Conservation (phyloP, 768 basidiomycete species). For the Gloeostereum incarnatum region DNA sequence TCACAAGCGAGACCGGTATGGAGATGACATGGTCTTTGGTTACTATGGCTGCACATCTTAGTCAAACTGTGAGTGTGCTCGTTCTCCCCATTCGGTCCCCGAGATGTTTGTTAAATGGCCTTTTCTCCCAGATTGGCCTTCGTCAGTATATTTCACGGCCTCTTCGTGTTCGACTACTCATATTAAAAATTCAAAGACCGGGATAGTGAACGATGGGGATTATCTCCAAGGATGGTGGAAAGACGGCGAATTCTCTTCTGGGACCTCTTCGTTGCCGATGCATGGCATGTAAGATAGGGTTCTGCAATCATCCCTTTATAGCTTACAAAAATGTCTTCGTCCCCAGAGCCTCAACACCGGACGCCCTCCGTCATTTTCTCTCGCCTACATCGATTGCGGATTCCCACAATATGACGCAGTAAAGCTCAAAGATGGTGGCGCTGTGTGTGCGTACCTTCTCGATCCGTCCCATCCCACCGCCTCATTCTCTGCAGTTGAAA, state of each 20-base stretch:
- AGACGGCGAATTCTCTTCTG: constrained; percentile 65
- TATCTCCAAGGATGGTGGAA: constrained; percentile 54
- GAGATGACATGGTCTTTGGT: constrained; percentile 64
- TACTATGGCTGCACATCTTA: constrained; percentile 54
- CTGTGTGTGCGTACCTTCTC: constrained; percentile 6
- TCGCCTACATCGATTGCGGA: constrained; percentile 59
- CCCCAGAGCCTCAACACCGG: constrained; percentile 59
- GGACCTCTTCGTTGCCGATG: constrained; percentile 68
- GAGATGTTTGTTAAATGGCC: background rate
- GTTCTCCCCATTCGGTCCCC: background rate
- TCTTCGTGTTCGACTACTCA: no score
- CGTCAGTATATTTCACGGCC: constrained; percentile 35
- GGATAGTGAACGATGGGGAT: constrained; percentile 54
- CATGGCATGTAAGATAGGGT: constrained; percentile 41
- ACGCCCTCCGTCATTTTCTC: constrained; percentile 59
- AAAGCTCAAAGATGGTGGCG: constrained; percentile 16
- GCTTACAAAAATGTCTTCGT: background rate
- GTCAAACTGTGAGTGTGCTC: constrained; percentile 44
- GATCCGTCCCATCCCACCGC: constrained; percentile 3
- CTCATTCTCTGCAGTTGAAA: constrained; percentile 30
- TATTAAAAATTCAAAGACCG: constrained; percentile 46
- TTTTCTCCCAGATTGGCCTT: constrained; percentile 44
- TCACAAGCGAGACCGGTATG: constrained; percentile 56
- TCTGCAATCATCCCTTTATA: background rate
- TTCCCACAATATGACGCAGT: constrained; percentile 35